Conservation (phyloP, 345 rosid species). For the Eucalyptus caleyi region DNA sequence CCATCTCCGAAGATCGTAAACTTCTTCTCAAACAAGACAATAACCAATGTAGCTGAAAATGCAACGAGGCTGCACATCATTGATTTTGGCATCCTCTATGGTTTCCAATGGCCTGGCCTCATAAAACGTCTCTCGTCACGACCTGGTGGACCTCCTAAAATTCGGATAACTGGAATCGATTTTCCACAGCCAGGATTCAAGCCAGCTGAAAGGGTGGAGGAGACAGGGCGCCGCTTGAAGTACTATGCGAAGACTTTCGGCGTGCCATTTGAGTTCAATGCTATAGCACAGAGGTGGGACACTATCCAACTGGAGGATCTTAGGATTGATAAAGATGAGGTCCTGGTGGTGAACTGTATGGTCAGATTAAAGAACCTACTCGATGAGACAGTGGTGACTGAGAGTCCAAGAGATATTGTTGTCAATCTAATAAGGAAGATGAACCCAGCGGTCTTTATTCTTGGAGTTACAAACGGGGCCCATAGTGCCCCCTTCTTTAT, state of each 20-base stretch:
- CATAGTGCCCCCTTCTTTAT: slow-evolving; percentile 38
- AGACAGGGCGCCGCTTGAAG: slow-evolving; percentile 30
- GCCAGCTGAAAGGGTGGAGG: slow-evolving; percentile 49
- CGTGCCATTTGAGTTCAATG: slow-evolving; percentile 41
- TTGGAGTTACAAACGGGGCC: slow-evolving; percentile 33
- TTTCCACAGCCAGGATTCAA: slow-evolving; percentile 52
- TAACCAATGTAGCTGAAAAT: slow-evolving; percentile 28
- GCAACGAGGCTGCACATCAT: slow-evolving; percentile 36
- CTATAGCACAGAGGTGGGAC: slow-evolving; percentile 57
- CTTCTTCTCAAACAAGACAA: slow-evolving; percentile 37
- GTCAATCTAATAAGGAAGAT: slow-evolving; percentile 21
- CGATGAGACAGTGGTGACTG: slow-evolving; percentile 43
- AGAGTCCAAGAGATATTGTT: slow-evolving; percentile 35
- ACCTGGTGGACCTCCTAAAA: slow-evolving; percentile 35
- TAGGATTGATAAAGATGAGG: slow-evolving; percentile 29
- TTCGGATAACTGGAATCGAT: slow-evolving; percentile 50
- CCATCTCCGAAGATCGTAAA: slow-evolving; percentile 35
- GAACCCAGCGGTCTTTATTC: slow-evolving; percentile 32
- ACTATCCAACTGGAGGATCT: slow-evolving; percentile 42
- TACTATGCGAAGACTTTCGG: slow-evolving; percentile 32
- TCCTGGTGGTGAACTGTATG: slow-evolving; percentile 34
- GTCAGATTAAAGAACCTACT: slow-evolving; percentile 32
- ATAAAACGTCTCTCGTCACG: slow-evolving; percentile 32
- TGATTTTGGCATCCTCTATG: slow-evolving; percentile 52
- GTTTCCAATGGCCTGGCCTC: slow-evolving; percentile 62